Percentiles rank a stretch among this genome's conserved stretches.
phyloP scores from a whole-genome alignment of 1,284 basidiomycete species.

The Rhodotorula sp. region DNA sequence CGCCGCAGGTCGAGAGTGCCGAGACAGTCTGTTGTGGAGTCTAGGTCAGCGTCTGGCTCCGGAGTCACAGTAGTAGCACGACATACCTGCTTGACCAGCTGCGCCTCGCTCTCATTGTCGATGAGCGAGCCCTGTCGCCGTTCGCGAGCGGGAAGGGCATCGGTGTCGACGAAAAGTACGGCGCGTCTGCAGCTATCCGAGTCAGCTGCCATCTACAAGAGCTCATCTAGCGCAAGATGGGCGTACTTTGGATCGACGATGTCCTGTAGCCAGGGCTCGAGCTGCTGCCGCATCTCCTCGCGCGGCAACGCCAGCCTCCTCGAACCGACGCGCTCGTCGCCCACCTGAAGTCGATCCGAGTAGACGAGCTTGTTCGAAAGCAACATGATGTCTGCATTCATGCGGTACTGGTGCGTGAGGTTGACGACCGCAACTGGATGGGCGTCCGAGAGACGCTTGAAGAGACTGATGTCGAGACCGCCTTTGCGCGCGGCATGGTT shows the following conservation, averaged over 20 bases:
- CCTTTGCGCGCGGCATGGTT: constrained; percentile 75
- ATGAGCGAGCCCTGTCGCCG: constrained; percentile 81
- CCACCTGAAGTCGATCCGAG: constrained; percentile 72
- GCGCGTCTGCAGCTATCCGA: constrained; percentile 61
- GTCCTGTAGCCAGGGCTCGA: constrained; percentile 65
- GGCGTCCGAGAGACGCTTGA: constrained; percentile 79
- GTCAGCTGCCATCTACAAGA: constrained; percentile 5
- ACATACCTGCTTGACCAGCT: constrained; percentile 54
- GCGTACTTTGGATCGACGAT: constrained; percentile 67
- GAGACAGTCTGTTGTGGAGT: constrained; percentile 65
- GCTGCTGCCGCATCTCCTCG: constrained; percentile 19
- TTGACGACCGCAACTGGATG: constrained; percentile 82
- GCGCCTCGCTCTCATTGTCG: constrained; percentile 81
- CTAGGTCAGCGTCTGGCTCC: constrained; percentile 21
- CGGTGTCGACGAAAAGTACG: constrained; percentile 92
- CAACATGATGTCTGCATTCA: constrained; percentile 95
- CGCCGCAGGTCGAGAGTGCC: constrained; percentile 66
- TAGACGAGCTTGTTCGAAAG: constrained; percentile 91
- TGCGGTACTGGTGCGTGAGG: constrained; percentile 85
- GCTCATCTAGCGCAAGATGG: background rate
- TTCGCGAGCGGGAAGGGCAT: constrained; percentile 71
- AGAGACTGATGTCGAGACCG: constrained; percentile 86
- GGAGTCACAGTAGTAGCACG: background rate
- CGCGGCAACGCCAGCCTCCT: constrained; percentile 63
- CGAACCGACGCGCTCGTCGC: constrained; percentile 68